These are phyloP conservation scores for Salix purpurea DNA, from an alignment of 345 rosid species.

Conservation along the genomic window DNA sequence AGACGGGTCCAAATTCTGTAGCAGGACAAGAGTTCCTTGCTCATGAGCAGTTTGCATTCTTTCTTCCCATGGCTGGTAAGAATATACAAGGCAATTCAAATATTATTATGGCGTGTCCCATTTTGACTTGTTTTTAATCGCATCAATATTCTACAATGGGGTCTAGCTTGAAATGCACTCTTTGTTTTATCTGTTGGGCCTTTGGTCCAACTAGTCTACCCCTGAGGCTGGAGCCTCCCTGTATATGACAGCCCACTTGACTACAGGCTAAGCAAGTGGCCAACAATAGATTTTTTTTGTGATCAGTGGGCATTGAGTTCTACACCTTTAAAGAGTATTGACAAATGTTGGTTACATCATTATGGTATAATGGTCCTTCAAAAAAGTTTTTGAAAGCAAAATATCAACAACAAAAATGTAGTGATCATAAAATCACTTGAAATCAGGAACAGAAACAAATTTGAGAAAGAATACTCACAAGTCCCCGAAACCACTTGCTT, in stretches of 20 bases:
- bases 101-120: conserved; percentile 6
- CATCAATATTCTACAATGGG: background rate
- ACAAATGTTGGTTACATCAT: background rate
- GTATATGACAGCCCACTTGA: background rate
- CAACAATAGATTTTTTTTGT: background rate
- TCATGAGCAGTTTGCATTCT: conserved; percentile 48
- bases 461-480: conserved; percentile 49
- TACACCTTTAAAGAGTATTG: background rate
- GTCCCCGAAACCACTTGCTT: conserved; percentile 67
- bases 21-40: conserved; percentile 55
- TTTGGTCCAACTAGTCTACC: background rate
- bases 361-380: background rate
- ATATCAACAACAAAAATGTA: background rate
- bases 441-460: background rate
- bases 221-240: background rate
- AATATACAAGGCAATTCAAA: conserved; percentile 10
- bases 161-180: background rate
- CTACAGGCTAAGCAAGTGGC: background rate
- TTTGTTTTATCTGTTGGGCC: background rate
- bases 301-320: background rate
- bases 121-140: background rate
- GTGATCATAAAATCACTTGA: background rate
- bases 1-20: conserved; percentile 69
- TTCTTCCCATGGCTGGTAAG: conserved; percentile 71
- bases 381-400: background rate